Base-by-base conservation (phyloP, 179 eudicot species). In the Drosera spatulata region DNA sequence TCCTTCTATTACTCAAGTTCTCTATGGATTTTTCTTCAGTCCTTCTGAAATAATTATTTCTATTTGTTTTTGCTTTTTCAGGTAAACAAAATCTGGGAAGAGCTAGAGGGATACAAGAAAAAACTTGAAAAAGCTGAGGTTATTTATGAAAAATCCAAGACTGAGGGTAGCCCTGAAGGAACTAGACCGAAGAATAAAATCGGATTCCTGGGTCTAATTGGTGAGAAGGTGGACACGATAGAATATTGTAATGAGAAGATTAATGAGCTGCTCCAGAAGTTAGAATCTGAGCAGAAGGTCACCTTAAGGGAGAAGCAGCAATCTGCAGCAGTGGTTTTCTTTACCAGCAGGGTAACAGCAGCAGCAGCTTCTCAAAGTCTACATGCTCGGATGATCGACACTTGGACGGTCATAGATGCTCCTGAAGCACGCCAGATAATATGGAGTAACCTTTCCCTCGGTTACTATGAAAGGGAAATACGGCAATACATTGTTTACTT, bases 351-450 rank as follows among this genome's bases (percentile, higher is more conserved):
- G 67, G 85, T 82, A 1, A 57, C 85, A 41, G 98, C 98, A 5
- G 85, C 96, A 54, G 65, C 91, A 44, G 98, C 96, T 52, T 80
- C 89, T 59, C 98, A 91, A 70, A 68, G 76, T 61, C 73, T 82
- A n/a, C 98, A 88, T 55, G 80, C 82, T 43, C 78, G 64, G 40
- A 75, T 78, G 68, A 83, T 86, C 13, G 98, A 88, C 69, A 56
- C 70, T 6, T 91, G 98, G 98, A 91, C 85, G 0, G 89, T 84
- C 39, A 59, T 69, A 70, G 86, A 82, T 49, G 91, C 95, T 68
- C 98, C 98, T 5, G 95, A 91, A 71, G 77, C 98, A 44, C 82
- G 87, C 39, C 96, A 91, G 65, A 5, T 91, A 3, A 53, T 91
- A 33, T 88, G 98, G 98, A 63, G 69, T 55, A 91, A 91, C 66